A percentile compares a stretch with the other conserved stretches of the same genome.
Conservation (phyloP, 116 monocot species). For the Papilionanthe hybrid region DNA sequence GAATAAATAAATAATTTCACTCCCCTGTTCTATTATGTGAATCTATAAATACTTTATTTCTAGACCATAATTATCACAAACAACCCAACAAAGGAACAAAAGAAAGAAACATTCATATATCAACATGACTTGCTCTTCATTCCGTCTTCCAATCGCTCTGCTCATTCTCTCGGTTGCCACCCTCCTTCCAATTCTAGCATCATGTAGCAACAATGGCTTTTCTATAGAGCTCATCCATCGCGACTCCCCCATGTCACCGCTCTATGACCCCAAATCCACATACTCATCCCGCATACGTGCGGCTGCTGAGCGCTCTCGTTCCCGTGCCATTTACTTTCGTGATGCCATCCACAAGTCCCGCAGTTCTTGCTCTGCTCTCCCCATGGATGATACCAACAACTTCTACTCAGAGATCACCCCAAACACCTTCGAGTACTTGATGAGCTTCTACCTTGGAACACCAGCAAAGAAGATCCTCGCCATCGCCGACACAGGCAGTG, state of each 20-base stretch:
- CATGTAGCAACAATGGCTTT: neutral
- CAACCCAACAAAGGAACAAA: too few species aligned
- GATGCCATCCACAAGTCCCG: too few species aligned
- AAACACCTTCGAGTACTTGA: neutral
- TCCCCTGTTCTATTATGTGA: too few species aligned
- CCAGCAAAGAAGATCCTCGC: neutral
- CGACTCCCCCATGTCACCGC: neutral
- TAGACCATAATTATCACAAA: too few species aligned
- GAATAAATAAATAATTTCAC: too few species aligned
- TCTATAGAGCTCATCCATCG: slow-evolving; percentile 4
- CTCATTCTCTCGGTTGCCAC: neutral
- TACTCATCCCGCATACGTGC: neutral
- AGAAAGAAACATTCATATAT: too few species aligned
- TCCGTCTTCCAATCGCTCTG: neutral
- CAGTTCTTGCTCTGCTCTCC: neutral
- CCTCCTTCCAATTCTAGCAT: neutral
- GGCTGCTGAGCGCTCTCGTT: neutral
- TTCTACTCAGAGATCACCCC: neutral
- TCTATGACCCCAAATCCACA: neutral
- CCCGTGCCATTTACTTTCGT: neutral
- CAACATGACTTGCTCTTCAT: neutral
- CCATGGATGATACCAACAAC: too few species aligned
- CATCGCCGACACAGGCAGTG: slow-evolving; percentile 54
- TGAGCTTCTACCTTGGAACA: neutral
- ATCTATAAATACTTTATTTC: too few species aligned